A percentile compares a stretch with the other conserved stretches of the same genome.
Conservation (phyloP, 352 stramenopile species). For the Globisporangium recalcitrans region DNA sequence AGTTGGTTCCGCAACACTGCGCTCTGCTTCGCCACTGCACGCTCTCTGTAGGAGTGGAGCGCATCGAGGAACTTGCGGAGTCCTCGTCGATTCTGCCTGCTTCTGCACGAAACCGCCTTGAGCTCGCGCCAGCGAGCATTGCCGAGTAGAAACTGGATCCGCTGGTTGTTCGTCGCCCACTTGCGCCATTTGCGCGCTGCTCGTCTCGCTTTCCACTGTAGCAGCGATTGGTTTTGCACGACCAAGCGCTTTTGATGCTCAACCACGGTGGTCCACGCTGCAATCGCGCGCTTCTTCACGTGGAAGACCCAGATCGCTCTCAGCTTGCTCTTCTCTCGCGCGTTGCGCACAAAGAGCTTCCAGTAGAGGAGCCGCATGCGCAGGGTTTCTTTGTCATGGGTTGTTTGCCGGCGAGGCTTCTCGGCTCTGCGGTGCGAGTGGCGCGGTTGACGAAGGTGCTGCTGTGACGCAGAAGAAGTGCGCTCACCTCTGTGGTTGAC, state of each 20-base stretch:
- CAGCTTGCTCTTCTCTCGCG: slow-evolving; percentile 15
- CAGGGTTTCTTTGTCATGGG: neutral
- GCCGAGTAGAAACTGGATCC: neutral
- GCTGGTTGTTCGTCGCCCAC: slow-evolving; percentile 1
- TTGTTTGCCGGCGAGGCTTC: neutral
- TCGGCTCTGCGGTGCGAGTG: neutral
- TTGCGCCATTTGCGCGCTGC: neutral
- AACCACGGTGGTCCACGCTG: slow-evolving; percentile 16
- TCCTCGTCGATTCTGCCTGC: neutral
- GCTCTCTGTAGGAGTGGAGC: neutral
- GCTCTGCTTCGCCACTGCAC: neutral
- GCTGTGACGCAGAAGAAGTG: neutral
- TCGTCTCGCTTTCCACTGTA: slow-evolving; percentile 7
- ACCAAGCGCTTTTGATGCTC: neutral
- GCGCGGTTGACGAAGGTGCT: neutral
- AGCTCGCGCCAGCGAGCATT: slow-evolving; percentile 6
- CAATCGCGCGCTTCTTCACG: slow-evolving; percentile 22
- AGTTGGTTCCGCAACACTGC: neutral
- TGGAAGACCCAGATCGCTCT: slow-evolving; percentile 12
- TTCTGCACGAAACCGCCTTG: slow-evolving; percentile 4
- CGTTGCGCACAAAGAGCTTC: slow-evolving; percentile 20
- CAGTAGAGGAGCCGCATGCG: slow-evolving; percentile 28
- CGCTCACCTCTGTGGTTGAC: neutral
- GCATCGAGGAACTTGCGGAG: slow-evolving; percentile 1
- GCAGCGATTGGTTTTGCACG: slow-evolving; percentile 10